Evolutionary conservation across 2,329 filamentous ascomycete species (phyloP).

Genomic region (Tolypocladium capitatum): DNA sequence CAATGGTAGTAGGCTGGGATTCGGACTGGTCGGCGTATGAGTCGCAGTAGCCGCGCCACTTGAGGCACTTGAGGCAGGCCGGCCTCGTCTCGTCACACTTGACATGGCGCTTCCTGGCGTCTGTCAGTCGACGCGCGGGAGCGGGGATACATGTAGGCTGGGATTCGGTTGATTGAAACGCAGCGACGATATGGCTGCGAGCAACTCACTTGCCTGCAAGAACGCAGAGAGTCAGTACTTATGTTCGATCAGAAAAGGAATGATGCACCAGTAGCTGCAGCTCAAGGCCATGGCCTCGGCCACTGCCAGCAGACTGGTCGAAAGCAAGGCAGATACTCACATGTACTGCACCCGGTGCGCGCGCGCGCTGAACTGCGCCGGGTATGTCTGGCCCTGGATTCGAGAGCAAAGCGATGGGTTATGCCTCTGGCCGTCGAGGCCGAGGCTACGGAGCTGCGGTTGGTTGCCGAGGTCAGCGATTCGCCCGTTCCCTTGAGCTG

Average conservation of each 20-base stretch:
- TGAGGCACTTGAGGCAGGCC: slow-evolving; percentile 26
- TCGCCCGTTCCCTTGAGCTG: not conserved
- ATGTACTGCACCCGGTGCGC: slow-evolving; percentile 23
- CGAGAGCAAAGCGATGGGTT: slow-evolving; percentile 24
- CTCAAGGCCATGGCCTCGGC: not conserved
- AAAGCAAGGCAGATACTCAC: slow-evolving; percentile 12
- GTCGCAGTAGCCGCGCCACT: slow-evolving; percentile 26
- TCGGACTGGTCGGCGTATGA: slow-evolving; percentile 14
- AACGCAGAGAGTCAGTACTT: slow-evolving; percentile 2
- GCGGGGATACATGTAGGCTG: not conserved
- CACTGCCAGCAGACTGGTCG: not conserved
- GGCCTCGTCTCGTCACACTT: slow-evolving; percentile 29
- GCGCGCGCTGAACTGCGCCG: slow-evolving; percentile 24
- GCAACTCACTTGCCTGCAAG: slow-evolving; percentile 19
- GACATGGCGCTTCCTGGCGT: slow-evolving; percentile 24
- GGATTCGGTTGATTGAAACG: not conserved
- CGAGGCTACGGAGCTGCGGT: not conserved
- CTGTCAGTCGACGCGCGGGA: not conserved
- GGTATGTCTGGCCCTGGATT: slow-evolving; percentile 22
- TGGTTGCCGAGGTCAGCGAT: not conserved
- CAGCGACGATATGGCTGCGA: not conserved
- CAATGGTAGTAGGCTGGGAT: slow-evolving; percentile 4
- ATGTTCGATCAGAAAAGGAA: not conserved
- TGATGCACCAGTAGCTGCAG: not conserved
- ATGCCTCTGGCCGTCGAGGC: slow-evolving; percentile 11